Evolutionary conservation across 2,329 filamentous ascomycete genomes (phyloP), one percentile per base, ranked within the genome.

Genomic region (Septoria petroselini): DNA sequence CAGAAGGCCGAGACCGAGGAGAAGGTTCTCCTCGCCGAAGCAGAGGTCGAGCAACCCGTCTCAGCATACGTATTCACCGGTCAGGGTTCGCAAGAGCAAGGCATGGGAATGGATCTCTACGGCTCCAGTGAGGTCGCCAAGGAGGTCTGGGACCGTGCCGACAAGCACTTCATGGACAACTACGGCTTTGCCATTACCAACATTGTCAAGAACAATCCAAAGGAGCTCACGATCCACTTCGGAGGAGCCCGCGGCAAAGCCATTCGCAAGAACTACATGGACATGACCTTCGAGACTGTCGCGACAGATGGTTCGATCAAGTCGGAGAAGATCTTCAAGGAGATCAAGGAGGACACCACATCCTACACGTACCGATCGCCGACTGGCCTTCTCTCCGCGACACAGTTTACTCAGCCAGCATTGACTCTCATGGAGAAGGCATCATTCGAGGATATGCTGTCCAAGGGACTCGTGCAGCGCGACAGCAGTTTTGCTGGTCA

Each of bases 41-140:
- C 93, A 19, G 93, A 98, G 72, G 89, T 98, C 51, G 93, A 98
- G 73, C 93, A 98, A 70, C 94, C 94, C 6, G 89, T 93, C 27
- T 95, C 91, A 1, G 85, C 93, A 4, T 98, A 98, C 65, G 89
- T 98, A 61, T 98, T 98, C 73, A 98, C 94, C 57, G 93, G 93
- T 48, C 93, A 98, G 72, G 93, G 93, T 63, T 96, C 91, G 42
- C 94, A 98, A 71, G 93, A 98, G 72, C 93, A 98, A 71, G 93
- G 93, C 55, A 98, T 98, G 93, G 93, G 93, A 73, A 98, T 98
- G 93, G 93, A 97, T 66, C 79, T 98, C 43, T 98, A 98, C 70
- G 86, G 80, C 65, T 95, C 85, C 78, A 97, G 93, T 69, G 77
- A 85, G 30, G 93, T 98, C 15, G 94, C 93, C 55, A 91, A 90